Base-by-base conservation (phyloP, 208 protist species). In the Herpetomonas samuelpessoai region DNA sequence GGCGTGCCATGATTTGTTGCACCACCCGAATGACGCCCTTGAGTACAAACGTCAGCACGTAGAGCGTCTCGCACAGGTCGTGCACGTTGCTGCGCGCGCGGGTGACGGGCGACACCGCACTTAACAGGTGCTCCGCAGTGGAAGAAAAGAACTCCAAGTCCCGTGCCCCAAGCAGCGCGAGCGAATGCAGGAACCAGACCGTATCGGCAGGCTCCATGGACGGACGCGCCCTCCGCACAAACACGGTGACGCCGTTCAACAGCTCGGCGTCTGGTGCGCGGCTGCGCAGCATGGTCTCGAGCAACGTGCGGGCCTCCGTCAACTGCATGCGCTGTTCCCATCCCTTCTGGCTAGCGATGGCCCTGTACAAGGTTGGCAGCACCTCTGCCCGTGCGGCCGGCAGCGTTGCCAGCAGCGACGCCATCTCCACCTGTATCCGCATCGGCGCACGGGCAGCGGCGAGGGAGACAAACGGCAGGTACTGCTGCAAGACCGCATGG, bases 11-110 rank as follows among this genome's bases (percentile, higher is more conserved):
- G 29, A 88, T 81, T 68, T 88, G 77, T 60, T 95, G 88, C 47
- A 89, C 86, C 3, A 91, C 85, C 3, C 81, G 74, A 57, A 92
- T 91, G 16, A 91, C 83, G 22, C 80, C 85, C 29, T 78, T 79
- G 26, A 95, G 58, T 4, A 91, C 71, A 70, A 86, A 90, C 3
- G 88, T 95, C 63, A 92, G 88, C 53, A 66, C 74, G 62, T 84
- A 92, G 57, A 95, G 82, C 22, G 92, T 74, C 57, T 79, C 56
- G 22, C 74, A 78, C 21, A 95, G 76, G 63, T 95, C 88, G 47
- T 87, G 75, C 45, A 88, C 86, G 1, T 76, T 10, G 46, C 31
- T 16, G 21, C 29, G 1, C 4, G 21, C 35, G 22, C n/a, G 44
- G 7, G 19, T 39, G 19, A 4, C 21, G 19, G 21, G 24, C 1